These are phyloP conservation scores for Vigna nakashimae DNA, from an alignment of 306 rosid genomes.

Conservation along the genomic window DNA sequence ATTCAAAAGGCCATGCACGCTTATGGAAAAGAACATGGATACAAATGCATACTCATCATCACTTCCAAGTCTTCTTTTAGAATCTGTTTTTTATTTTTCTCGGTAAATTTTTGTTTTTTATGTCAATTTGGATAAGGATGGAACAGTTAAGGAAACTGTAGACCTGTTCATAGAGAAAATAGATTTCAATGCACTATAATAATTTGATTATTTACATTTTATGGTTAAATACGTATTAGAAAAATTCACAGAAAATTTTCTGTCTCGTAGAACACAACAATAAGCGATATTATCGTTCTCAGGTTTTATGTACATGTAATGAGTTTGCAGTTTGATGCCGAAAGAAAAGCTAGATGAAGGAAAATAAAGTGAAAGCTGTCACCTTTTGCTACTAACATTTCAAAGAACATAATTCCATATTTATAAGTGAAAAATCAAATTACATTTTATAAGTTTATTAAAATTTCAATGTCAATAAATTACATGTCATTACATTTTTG, in stretches of 20 bases:
- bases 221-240: neutral
- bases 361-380: conserved; percentile 3
- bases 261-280: neutral
- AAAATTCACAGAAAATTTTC: neutral
- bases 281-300: neutral
- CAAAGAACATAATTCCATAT: too few relatives aligned
- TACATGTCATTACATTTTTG: too few relatives aligned
- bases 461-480: too few relatives aligned
- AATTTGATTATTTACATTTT: neutral
- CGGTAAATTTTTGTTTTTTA: neutral
- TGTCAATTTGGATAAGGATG: conserved; percentile 14
- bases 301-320: neutral
- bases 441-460: too few relatives aligned
- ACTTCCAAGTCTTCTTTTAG: conserved; percentile 46
- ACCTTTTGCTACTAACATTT: neutral
- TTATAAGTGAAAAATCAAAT: too few relatives aligned
- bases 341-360: neutral
- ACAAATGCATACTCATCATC: conserved; percentile 48
- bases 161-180: neutral
- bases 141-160: neutral
- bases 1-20: conserved; percentile 53
- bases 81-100: conserved; percentile 8
- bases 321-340: neutral
- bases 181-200: neutral
- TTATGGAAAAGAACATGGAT: conserved; percentile 50